Conservation (phyloP, 768 basidiomycete genomes). For the Clitopilus hobsonii region DNA sequence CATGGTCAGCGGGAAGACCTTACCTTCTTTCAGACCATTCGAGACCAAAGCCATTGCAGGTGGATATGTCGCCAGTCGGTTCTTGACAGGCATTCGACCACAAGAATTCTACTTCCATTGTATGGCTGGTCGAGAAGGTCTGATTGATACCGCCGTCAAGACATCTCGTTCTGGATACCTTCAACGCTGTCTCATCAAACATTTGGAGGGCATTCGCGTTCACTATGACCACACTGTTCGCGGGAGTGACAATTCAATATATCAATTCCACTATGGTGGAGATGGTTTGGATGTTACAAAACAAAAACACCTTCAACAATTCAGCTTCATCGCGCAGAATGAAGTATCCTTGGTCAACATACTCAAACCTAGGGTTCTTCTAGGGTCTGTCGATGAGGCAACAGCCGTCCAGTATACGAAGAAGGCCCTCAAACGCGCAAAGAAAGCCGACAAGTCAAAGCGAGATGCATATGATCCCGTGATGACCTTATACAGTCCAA, state of each 20-base stretch:
- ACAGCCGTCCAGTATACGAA: conserved; percentile 81
- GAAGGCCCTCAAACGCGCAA: conserved; percentile 75
- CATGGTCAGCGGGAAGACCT: conserved; percentile 98
- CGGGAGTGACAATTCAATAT: conserved; percentile 87
- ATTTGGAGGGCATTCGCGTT: conserved; percentile 92
- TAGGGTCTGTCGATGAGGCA: conserved; percentile 56
- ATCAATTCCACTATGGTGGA: conserved; percentile 97
- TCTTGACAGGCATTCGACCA: conserved; percentile 95
- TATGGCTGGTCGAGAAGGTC: conserved; percentile 98
- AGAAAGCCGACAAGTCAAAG: conserved; percentile 38
- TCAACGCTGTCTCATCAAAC: conserved; percentile 97
- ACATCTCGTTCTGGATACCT: conserved; percentile 98
- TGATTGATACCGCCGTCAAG: conserved; percentile 99
- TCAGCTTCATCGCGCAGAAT: conserved; percentile 91
- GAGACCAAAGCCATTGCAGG: conserved; percentile 98
- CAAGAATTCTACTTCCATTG: conserved; percentile 99
- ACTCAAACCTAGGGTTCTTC: conserved; percentile 56
- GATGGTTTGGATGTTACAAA: conserved; percentile 96
- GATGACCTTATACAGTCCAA: conserved; percentile 73
- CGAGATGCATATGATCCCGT: conserved; percentile 66
- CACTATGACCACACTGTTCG: conserved; percentile 99
- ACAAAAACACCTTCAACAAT: conserved; percentile 92
- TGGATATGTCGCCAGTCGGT: conserved; percentile 96
- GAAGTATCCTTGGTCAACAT: conserved; percentile 71
- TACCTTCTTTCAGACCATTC: conserved; percentile 95